A percentile compares a stretch with the other conserved stretches of the same genome.
phyloP scores from a whole-genome alignment of 352 stramenopile genomes.

The Achlya hypogyna region DNA sequence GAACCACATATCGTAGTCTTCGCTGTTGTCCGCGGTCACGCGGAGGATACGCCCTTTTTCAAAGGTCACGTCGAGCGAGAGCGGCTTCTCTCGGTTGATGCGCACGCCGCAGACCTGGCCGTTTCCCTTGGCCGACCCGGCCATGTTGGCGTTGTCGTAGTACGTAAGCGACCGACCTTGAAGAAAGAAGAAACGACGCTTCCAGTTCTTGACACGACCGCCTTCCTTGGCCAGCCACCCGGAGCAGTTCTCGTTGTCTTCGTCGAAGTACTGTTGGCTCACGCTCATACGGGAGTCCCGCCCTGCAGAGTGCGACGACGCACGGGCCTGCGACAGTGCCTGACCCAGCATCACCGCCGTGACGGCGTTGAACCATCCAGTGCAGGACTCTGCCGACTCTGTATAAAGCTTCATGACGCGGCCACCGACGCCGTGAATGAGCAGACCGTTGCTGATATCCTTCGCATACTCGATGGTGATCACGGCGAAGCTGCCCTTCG shows the following conservation, averaged over 20 bases:
- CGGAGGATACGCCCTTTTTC: slow-evolving; percentile 63
- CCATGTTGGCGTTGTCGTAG: slow-evolving; percentile 67
- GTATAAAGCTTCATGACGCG: slow-evolving; percentile 84
- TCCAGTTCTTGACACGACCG: slow-evolving; percentile 76
- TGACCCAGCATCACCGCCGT: slow-evolving; percentile 39
- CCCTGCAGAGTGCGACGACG: not conserved
- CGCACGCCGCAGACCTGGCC: slow-evolving; percentile 63
- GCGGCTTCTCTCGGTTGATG: slow-evolving; percentile 46
- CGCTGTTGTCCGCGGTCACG: slow-evolving; percentile 55
- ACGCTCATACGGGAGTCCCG: not conserved
- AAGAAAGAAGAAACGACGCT: slow-evolving; percentile 72
- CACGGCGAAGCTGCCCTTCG: slow-evolving; percentile 74
- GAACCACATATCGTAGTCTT: slow-evolving; percentile 61
- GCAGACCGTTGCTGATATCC: slow-evolving; percentile 72
- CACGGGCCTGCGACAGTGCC: not conserved
- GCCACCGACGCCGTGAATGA: slow-evolving; percentile 67
- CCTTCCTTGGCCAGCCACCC: slow-evolving; percentile 77
- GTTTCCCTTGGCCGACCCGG: slow-evolving; percentile 45
- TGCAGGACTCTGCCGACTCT: slow-evolving; percentile 58
- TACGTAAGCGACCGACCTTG: slow-evolving; percentile 69
- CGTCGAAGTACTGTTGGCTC: slow-evolving; percentile 22
- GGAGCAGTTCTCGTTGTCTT: slow-evolving; percentile 50
- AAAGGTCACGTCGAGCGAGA: slow-evolving; percentile 71
- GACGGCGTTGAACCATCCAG: slow-evolving; percentile 65
- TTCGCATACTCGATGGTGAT: slow-evolving; percentile 76